Conservation (phyloP, 179 eudicot genomes). For the Camellia oleifera region DNA sequence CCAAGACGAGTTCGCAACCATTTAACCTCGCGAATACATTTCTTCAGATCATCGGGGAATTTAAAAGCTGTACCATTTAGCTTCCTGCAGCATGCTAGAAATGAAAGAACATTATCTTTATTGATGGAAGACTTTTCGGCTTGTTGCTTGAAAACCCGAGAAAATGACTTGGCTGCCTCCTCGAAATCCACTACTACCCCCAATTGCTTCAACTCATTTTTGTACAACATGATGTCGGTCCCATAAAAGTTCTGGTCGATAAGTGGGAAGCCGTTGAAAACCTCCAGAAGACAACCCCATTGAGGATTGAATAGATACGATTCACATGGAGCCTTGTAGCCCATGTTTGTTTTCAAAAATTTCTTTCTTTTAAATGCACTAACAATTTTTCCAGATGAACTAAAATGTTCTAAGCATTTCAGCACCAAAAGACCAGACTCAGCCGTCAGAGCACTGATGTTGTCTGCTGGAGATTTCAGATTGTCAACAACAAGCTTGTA, state of each 20-base stretch:
- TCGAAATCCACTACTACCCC: constrained; percentile 58
- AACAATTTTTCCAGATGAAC: constrained; percentile 28
- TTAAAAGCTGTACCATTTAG: constrained; percentile 17
- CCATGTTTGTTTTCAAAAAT: constrained; percentile 48
- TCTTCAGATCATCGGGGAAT: constrained; percentile 33
- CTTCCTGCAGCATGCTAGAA: constrained; percentile 41
- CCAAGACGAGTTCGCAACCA: constrained; percentile 63
- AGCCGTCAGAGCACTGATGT: constrained; percentile 21
- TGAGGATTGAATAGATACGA: constrained; percentile 40
- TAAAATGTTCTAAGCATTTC: constrained; percentile 30
- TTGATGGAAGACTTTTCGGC: constrained; percentile 32
- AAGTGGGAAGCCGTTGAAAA: constrained; percentile 45
- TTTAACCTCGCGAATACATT: constrained; percentile 35
- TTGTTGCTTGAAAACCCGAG: constrained; percentile 33
- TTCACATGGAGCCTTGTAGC: constrained; percentile 42
- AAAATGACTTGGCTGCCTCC: constrained; percentile 37
- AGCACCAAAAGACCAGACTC: constrained; percentile 39
- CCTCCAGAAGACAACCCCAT: constrained; percentile 62
- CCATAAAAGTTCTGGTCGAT: constrained; percentile 49
- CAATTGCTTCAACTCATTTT: constrained; percentile 32
- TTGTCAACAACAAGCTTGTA: constrained; percentile 40
- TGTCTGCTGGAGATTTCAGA: constrained; percentile 30
- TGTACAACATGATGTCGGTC: constrained; percentile 22
- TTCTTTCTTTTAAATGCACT: constrained; percentile 31
- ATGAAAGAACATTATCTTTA: constrained; percentile 35